phyloP scores from a whole-genome alignment of 2,329 filamentous ascomycete genomes.

The Chrysoporthe puriensis region DNA sequence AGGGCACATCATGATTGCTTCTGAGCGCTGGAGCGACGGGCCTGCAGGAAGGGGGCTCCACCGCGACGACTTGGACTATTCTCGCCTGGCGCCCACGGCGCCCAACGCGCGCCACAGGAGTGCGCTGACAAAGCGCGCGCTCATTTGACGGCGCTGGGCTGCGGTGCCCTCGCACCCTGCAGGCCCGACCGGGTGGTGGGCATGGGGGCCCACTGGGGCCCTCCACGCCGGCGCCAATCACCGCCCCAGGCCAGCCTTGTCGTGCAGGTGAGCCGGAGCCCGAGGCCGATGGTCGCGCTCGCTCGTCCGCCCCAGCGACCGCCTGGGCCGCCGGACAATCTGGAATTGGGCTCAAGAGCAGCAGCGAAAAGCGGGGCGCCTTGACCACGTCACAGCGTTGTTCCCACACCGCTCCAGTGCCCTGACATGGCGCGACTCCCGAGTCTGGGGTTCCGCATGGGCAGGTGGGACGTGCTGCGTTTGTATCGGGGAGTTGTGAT shows the following conservation, averaged over 20 bases:
- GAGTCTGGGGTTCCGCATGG: not conserved
- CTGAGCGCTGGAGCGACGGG: conserved; percentile 19
- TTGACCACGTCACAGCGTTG: conserved; percentile 12
- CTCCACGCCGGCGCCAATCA: not conserved
- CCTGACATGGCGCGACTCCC: conserved; percentile 2
- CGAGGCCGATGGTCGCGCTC: not conserved
- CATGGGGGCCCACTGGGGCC: too few species aligned
- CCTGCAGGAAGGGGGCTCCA: conserved; percentile 3
- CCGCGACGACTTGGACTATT: not conserved
- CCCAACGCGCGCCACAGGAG: not conserved
- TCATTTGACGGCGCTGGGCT: conserved; percentile 5
- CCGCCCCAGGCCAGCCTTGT: not conserved
- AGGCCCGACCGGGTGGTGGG: too few species aligned
- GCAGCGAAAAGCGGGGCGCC: conserved; percentile 4
- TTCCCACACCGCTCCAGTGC: conserved; percentile 14
- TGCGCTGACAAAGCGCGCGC: conserved; percentile 2
- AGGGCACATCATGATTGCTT: conserved; percentile 27
- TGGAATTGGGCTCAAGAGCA: not conserved
- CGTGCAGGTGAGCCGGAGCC: not conserved
- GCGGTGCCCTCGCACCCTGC: not conserved
- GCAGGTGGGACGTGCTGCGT: conserved; percentile 6
- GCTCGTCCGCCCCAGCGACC: not conserved
- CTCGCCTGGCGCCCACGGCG: conserved; percentile 4
- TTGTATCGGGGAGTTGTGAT: not conserved
- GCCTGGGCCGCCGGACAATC: conserved; percentile 3